Conservation (phyloP, 768 basidiomycete genomes). For the Mycena crocata region DNA sequence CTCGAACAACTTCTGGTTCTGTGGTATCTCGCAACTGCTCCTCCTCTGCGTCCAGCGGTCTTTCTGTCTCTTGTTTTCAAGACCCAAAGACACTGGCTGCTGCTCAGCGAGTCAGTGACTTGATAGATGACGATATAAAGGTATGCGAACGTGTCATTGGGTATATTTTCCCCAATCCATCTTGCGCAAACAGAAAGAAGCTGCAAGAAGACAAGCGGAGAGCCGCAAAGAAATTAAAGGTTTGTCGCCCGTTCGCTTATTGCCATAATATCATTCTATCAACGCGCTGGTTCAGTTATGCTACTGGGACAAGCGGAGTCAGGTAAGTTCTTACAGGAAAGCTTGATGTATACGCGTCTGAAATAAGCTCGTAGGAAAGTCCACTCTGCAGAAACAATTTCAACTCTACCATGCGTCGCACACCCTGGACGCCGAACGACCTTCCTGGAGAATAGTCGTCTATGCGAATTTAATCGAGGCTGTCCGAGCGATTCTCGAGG, state of each 20-base stretch:
- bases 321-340: too few species aligned
- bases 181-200: slow-evolving; percentile 59
- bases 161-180: neutral
- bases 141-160: slow-evolving; percentile 31
- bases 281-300: slow-evolving; percentile 59
- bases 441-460: slow-evolving; percentile 83
- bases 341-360: too few species aligned
- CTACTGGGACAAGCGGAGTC: slow-evolving; percentile 85
- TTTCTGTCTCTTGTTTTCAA: slow-evolving; percentile 1
- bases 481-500: slow-evolving; percentile 77
- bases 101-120: slow-evolving; percentile 52
- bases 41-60: slow-evolving; percentile 14
- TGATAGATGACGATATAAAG: slow-evolving; percentile 58
- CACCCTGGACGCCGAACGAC: slow-evolving; percentile 75
- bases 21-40: slow-evolving; percentile 16
- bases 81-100: slow-evolving; percentile 16
- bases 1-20: slow-evolving; percentile 3
- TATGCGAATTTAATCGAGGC: slow-evolving; percentile 89
- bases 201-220: slow-evolving; percentile 57
- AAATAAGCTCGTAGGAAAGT: too few species aligned
- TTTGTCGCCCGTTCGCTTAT: slow-evolving; percentile 32
- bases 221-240: slow-evolving; percentile 67
- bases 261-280: slow-evolving; percentile 2
- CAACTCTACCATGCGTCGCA: slow-evolving; percentile 83
- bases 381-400: slow-evolving; percentile 87